Base-by-base conservation (phyloP, 2,329 filamentous ascomycete genomes). In the Plenodomus tracheiphilus region DNA sequence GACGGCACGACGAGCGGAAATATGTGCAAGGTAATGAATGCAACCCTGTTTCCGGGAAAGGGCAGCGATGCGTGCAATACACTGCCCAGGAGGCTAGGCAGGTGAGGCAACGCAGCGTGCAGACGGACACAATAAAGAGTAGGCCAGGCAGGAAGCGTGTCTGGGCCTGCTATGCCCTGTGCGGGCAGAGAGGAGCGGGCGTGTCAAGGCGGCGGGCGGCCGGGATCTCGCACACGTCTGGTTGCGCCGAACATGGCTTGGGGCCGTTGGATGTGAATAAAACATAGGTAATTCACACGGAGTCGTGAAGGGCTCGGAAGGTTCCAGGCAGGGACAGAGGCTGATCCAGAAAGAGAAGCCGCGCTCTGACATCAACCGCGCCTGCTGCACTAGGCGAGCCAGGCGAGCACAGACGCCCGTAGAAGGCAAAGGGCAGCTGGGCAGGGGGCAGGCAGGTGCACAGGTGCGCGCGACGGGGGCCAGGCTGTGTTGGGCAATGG, bases 341-440 rank as follows among this genome's bases (percentile, higher is more conserved):
- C 68, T 71, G 69, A 71, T 69, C 66, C 68, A 70, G 62, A 66
- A 67, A 63, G 62, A 68, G 64, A 59, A 65, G 61, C 59, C 62
- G 59, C 49, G 55, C 59, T 69, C 67, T 70, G 67, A 70, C 65
- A 65, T 69, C 61, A 69, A 69, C 63, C 65, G 64, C 63, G 64
- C 61, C 62, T 60, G 48, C 60, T 57, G 46, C 49, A 43, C 54
- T 51, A 56, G 54, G 22, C 28, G 39, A 10, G 13, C 9, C 28
- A 32, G 28, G 28, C 28, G 15, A 32, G 28, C 28, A 64, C 61
- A 51, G 61, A 57, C 51, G 22, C 36, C 39, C 42, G 46, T 49
- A 58, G 53, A 56, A 56, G 58, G 58, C 58, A 60, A 46, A 42
- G 52, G 51, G 50, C 53, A 50, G 54, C 54, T 54, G 41, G 36